phyloP scores from a whole-genome alignment of 768 basidiomycete species.

The Boletales sp. region DNA sequence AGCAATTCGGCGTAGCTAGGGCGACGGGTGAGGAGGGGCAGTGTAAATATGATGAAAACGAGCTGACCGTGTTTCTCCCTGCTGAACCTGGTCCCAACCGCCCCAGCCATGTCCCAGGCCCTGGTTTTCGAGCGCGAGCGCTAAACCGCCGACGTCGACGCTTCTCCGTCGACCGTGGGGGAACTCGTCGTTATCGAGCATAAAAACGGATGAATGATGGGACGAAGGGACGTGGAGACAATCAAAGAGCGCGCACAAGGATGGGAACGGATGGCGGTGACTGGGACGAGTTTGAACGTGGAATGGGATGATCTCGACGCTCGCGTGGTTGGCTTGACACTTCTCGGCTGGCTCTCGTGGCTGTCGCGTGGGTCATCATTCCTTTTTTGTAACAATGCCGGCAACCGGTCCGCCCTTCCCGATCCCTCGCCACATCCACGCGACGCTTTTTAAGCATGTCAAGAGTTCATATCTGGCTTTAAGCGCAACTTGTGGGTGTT shows the following conservation, averaged over 20 bases:
- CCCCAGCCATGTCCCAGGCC: constrained; percentile 73
- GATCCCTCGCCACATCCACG: not conserved
- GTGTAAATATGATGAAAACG: constrained; percentile 4
- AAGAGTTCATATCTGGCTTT: not conserved
- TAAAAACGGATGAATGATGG: not conserved
- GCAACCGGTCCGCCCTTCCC: constrained; percentile 5
- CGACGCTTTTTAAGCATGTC: not conserved
- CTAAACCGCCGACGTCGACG: constrained; percentile 87
- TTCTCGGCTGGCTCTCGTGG: constrained; percentile 32
- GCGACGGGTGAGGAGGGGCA: constrained; percentile 9
- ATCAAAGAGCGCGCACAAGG: not conserved
- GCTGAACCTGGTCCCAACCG: constrained; percentile 47
- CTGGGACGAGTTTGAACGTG: constrained; percentile 14
- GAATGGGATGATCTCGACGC: constrained; percentile 29
- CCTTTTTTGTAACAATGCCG: constrained; percentile 19
- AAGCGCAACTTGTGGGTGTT: too few species aligned
- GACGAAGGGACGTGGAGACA: not conserved
- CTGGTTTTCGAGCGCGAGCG: constrained; percentile 64
- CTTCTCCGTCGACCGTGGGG: constrained; percentile 55
- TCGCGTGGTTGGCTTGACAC: constrained; percentile 35
- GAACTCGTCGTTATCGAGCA: constrained; percentile 30
- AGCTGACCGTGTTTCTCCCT: constrained; percentile 49
- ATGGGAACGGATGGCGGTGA: constrained; percentile 5
- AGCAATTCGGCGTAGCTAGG: constrained; percentile 76
- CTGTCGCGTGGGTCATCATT: constrained; percentile 27